Conservation (phyloP, 108 stramenopile genomes). For the Parmales sp. region DNA sequence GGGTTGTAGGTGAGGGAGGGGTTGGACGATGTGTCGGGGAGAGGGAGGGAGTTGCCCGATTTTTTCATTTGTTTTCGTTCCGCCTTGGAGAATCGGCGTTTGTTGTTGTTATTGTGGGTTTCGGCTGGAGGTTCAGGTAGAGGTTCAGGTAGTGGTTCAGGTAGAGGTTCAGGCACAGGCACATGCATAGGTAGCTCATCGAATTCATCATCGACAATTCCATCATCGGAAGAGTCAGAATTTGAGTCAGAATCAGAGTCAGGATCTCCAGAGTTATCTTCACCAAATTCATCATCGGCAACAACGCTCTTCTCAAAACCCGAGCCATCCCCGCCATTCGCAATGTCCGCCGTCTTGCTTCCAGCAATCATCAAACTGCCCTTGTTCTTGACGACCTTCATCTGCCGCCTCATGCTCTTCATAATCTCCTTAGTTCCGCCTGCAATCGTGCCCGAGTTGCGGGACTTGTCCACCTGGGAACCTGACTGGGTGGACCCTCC, state of each 20-base stretch:
- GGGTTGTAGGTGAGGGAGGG: neutral
- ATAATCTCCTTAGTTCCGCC: conserved; percentile 43
- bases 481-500: conserved; percentile 13
- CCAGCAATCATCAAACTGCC: conserved; percentile 68
- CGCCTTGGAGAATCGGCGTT: conserved; percentile 78
- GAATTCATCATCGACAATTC: neutral
- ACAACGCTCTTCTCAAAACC: neutral
- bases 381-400: conserved; percentile 71
- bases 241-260: neutral
- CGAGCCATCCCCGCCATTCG: conserved; percentile 35
- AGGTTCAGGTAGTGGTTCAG: neutral
- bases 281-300: neutral
- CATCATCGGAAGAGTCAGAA: neutral
- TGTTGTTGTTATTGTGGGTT: conserved; percentile 13
- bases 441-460: conserved; percentile 28
- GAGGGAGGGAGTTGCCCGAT: neutral
- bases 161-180: neutral
- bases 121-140: neutral
- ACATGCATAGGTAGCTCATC: neutral
- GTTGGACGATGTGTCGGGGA: neutral
- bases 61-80: conserved; percentile 80
- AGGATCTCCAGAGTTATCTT: neutral
- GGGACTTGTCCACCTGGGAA: conserved; percentile 68
- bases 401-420: conserved; percentile 79
- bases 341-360: conserved; percentile 32